These are phyloP conservation scores for Meyerozyma sp. DNA, from an alignment of 1,139 yeast genomes.

Conservation along the genomic window DNA sequence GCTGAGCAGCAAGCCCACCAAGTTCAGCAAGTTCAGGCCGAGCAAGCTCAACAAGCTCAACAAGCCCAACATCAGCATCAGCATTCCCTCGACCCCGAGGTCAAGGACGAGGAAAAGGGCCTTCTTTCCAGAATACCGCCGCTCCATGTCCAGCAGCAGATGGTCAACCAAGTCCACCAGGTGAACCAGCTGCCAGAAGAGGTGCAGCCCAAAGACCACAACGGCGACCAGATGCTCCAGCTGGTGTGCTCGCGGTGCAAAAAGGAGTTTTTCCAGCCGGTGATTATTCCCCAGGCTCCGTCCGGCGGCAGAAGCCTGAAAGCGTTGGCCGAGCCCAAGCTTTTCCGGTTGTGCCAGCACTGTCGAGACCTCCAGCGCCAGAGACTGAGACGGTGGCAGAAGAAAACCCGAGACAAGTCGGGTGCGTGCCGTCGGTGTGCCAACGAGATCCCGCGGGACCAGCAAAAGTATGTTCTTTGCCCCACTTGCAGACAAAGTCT, in stretches of 20 bases:
- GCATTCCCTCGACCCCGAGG: background rate
- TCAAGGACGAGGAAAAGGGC: constrained; percentile 13
- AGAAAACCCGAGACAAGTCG: constrained; percentile 50
- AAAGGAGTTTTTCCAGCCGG: constrained; percentile 48
- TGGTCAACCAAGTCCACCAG: constrained; percentile 24
- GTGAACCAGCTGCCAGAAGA: constrained; percentile 12
- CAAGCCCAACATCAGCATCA: background rate
- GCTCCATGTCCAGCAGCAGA: constrained; percentile 40
- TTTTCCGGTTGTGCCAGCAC: constrained; percentile 55
- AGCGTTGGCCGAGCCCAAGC: constrained; percentile 39
- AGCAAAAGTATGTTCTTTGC: constrained; percentile 52
- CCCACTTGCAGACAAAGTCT: constrained; percentile 52
- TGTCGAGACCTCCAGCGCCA: constrained; percentile 61
- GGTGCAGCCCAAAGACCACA: background rate
- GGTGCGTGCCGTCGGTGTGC: constrained; percentile 69
- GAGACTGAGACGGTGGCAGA: constrained; percentile 60
- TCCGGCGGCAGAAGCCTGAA: constrained; percentile 16
- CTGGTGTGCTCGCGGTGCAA: constrained; percentile 52
- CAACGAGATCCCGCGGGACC: constrained; percentile 43
- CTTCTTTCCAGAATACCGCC: constrained; percentile 43
- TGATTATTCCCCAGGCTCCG: constrained; percentile 31
- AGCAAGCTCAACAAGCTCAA: background rate
- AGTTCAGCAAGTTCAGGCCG: background rate
- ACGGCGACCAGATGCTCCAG: constrained; percentile 16
- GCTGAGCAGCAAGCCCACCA: constrained; percentile 4